phyloP scores from a whole-genome alignment of 2,329 filamentous ascomycete genomes.

The Onygena corvina region DNA sequence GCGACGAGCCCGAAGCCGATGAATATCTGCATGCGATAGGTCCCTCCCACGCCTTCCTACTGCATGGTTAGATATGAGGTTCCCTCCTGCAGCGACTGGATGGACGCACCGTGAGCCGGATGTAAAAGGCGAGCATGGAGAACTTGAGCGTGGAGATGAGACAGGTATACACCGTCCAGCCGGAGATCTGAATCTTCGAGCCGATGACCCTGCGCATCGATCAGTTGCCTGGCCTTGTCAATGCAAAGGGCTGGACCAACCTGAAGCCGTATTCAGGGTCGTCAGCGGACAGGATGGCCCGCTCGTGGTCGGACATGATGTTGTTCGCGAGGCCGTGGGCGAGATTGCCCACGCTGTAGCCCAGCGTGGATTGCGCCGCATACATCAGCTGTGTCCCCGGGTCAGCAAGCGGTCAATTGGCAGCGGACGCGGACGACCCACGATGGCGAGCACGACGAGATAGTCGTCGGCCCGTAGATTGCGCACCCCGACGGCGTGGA shows the following conservation, averaged over 20 bases:
- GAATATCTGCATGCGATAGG: conserved; percentile 31
- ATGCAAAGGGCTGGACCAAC: too few relatives aligned
- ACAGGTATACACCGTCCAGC: conserved; percentile 41
- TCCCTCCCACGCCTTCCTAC: conserved; percentile 20
- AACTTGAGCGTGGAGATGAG: conserved; percentile 42
- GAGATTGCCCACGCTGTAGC: conserved; percentile 36
- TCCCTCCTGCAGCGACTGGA: too few relatives aligned
- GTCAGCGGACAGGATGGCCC: conserved; percentile 31
- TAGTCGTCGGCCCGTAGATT: conserved; percentile 40
- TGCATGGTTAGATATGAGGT: conserved; percentile 1
- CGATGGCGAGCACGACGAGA: conserved; percentile 31
- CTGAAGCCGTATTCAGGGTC: conserved; percentile 34
- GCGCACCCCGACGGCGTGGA: conserved; percentile 23
- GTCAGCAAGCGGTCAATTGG: too few relatives aligned
- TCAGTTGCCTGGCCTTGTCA: too few relatives aligned
- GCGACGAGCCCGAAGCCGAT: conserved; percentile 39
- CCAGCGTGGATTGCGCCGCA: conserved; percentile 34
- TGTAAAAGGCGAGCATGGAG: conserved; percentile 44
- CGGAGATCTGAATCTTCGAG: conserved; percentile 41
- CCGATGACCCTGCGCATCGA: conserved; percentile 32
- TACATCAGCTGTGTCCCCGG: conserved; percentile 34
- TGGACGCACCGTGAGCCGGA: conserved; percentile 33
- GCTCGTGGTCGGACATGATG: conserved; percentile 39
- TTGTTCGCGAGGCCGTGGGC: conserved; percentile 41
- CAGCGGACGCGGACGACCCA: conserved; percentile 4